Conservation (phyloP, 805 yeast genomes). For the Zygosaccharomyces kombuchaensis region DNA sequence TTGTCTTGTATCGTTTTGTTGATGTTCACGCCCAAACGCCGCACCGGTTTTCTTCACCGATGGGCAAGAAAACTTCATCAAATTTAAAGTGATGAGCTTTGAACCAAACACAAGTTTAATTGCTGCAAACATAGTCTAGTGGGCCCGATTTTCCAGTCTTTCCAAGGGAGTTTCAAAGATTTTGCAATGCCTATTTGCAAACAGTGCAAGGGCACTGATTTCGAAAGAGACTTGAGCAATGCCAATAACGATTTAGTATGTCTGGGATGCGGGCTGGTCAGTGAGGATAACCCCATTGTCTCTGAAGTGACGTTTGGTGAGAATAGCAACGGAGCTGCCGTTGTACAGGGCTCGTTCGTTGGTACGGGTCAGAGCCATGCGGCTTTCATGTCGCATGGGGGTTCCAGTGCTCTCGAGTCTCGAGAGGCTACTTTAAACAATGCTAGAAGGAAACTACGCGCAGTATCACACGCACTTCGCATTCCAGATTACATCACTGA, state of each 20-base stretch:
- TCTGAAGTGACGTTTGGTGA: conserved; percentile 95
- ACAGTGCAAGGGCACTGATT: conserved; percentile 51
- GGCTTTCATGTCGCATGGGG: conserved; percentile 48
- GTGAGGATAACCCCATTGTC: conserved; percentile 90
- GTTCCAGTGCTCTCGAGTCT: conserved; percentile 73
- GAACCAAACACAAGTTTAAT: not conserved
- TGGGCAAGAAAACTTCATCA: not conserved
- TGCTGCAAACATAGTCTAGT: not conserved
- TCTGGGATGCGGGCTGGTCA: conserved; percentile 76
- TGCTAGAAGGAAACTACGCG: conserved; percentile 73
- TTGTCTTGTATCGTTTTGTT: not conserved
- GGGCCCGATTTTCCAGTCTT: not conserved
- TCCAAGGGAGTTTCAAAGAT: not conserved
- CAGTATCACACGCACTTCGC: conserved; percentile 70
- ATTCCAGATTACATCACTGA: conserved; percentile 85
- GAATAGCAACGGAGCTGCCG: conserved; percentile 87
- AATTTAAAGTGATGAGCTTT: not conserved
- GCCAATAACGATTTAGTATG: conserved; percentile 79
- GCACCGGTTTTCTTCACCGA: not conserved
- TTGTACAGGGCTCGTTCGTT: conserved; percentile 91
- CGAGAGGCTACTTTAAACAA: conserved; percentile 85
- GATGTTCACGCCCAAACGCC: not conserved
- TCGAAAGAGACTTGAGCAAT: conserved; percentile 48
- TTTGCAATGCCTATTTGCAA: conserved; percentile 34
- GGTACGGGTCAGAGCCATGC: conserved; percentile 83